Conservation (phyloP, 208 protist species). For the Leishmania lainsoni region DNA sequence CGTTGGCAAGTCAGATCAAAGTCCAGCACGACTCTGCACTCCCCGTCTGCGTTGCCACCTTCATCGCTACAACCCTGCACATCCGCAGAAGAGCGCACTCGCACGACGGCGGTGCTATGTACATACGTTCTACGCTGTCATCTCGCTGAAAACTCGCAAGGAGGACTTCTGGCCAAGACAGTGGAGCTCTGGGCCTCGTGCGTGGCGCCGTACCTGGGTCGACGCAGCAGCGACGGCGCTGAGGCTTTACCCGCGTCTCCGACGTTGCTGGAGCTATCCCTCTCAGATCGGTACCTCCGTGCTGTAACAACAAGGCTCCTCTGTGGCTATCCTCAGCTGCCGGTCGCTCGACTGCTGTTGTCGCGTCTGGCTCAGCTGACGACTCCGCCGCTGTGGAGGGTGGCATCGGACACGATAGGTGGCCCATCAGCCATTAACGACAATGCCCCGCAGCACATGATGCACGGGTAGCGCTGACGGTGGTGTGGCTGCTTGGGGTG, state of each 20-base stretch:
- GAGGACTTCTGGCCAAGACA: slow-evolving; percentile 24
- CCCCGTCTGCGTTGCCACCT: background rate
- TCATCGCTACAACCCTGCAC: background rate
- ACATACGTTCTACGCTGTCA: slow-evolving; percentile 29
- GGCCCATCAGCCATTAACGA: background rate
- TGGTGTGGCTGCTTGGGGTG: slow-evolving; percentile 9
- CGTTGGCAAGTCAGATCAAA: too few species aligned
- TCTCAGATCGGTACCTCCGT: slow-evolving; percentile 26
- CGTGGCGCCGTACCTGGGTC: slow-evolving; percentile 26
- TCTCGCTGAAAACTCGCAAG: slow-evolving; percentile 10
- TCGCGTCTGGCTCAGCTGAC: slow-evolving; percentile 20
- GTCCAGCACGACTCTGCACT: background rate
- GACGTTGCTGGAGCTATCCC: slow-evolving; percentile 8
- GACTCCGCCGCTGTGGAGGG: background rate
- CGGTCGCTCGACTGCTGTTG: slow-evolving; percentile 32
- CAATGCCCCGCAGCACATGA: background rate
- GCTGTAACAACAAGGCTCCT: slow-evolving; percentile 21
- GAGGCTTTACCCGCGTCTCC: background rate
- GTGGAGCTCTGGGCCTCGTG: slow-evolving; percentile 29
- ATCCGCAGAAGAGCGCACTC: slow-evolving; percentile 15
- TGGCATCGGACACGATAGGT: background rate
- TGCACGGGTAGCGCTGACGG: background rate
- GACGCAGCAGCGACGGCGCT: background rate
- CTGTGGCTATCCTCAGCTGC: slow-evolving; percentile 26
- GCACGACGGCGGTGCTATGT: slow-evolving; percentile 27